phyloP scores from a whole-genome alignment of 2,329 filamentous ascomycete species.

The Sclerotinia trifoliorum region DNA sequence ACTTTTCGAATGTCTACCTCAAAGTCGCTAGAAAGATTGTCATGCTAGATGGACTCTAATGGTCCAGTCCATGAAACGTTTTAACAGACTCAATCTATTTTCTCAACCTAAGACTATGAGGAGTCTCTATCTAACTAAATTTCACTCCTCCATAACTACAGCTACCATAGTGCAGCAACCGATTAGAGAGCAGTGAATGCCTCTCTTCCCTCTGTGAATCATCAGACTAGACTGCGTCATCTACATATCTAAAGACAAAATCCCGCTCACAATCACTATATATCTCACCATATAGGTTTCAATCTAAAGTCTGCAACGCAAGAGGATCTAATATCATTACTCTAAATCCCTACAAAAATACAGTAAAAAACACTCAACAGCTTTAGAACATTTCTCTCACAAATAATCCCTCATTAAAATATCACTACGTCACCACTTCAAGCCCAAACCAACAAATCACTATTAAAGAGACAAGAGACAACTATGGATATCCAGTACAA shows the following conservation, averaged over 20 bases:
- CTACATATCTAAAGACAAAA: not conserved
- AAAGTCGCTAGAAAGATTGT: not conserved
- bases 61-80: no score
- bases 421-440: not conserved
- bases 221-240: not conserved
- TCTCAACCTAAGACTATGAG: no score
- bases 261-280: not conserved
- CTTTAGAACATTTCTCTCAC: not conserved
- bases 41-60: no score
- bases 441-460: not conserved
- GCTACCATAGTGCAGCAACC: not conserved
- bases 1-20: not conserved
- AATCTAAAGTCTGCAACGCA: not conserved
- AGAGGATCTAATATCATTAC: no score
- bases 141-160: not conserved
- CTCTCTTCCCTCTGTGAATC: not conserved
- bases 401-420: not conserved
- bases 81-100: no score
- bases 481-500: slow-evolving; percentile 27
- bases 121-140: no score
- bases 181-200: not conserved
- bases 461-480: not conserved
- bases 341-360: not conserved
- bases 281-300: not conserved
- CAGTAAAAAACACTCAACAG: not conserved